Conservation (phyloP, 1,139 yeast species). For the Yamadazyma friedrichii region DNA sequence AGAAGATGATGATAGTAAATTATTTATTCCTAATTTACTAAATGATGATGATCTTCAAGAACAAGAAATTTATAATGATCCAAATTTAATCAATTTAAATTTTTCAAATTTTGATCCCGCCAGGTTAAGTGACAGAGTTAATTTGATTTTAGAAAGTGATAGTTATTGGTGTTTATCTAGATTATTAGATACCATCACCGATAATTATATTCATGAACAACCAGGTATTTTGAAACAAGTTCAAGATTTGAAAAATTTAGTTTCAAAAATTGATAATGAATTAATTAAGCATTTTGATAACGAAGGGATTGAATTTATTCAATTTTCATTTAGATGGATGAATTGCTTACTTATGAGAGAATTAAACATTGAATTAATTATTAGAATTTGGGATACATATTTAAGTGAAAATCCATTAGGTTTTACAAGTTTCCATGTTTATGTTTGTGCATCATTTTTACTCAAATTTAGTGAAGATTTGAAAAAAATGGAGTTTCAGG, state of each 20-base stretch:
- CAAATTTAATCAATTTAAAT: slow-evolving; percentile 21
- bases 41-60: slow-evolving; percentile 29
- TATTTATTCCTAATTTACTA: slow-evolving; percentile 38
- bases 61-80: slow-evolving; percentile 26
- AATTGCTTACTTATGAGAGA: slow-evolving; percentile 96
- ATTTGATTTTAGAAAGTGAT: slow-evolving; percentile 74
- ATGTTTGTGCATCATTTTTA: slow-evolving; percentile 97
- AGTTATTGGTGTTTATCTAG: slow-evolving; percentile 95
- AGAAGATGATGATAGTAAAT: slow-evolving; percentile 22
- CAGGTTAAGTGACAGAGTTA: slow-evolving; percentile 50
- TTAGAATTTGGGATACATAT: slow-evolving; percentile 98
- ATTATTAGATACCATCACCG: slow-evolving; percentile 89
- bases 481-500: slow-evolving; percentile 91
- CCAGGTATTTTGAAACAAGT: slow-evolving; percentile 96
- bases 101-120: slow-evolving; percentile 59
- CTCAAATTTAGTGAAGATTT: slow-evolving; percentile 80
- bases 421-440: slow-evolving; percentile 89
- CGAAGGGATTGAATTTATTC: slow-evolving; percentile 89
- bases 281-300: slow-evolving; percentile 70
- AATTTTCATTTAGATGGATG: slow-evolving; percentile 98
- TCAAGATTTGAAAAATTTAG: slow-evolving; percentile 70
- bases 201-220: slow-evolving; percentile 94
- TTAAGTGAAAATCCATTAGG: slow-evolving; percentile 86
- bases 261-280: slow-evolving; percentile 74
- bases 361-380: slow-evolving; percentile 69